Percentiles rank a stretch among this genome's conserved stretches.
Evolutionary conservation across 2,329 filamentous ascomycete genomes (phyloP).

Genomic region (Orbilia quercus): DNA sequence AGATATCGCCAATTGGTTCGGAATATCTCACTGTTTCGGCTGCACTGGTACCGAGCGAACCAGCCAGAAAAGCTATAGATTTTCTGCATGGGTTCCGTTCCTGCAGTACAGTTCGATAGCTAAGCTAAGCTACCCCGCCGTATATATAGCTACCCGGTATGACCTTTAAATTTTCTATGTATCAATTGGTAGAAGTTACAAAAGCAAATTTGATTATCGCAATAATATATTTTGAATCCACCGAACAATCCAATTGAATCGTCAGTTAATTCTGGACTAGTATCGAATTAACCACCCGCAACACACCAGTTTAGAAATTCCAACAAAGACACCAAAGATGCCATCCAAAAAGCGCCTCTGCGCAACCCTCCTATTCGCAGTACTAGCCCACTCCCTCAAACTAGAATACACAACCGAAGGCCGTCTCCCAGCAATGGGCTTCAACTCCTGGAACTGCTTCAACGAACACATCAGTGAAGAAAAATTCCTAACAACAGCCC

Average conservation of each 20-base stretch:
- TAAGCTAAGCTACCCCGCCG: constrained; percentile 35
- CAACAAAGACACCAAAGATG: constrained; percentile 15
- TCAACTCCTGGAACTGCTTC: constrained; percentile 70
- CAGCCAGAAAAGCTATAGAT: constrained; percentile 4
- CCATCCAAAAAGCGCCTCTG: constrained; percentile 1
- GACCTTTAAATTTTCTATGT: not conserved
- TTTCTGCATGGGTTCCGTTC: constrained; percentile 17
- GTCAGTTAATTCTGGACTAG: no score
- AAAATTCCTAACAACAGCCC: constrained; percentile 66
- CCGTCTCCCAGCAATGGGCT: constrained; percentile 65
- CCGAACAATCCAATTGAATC: no score
- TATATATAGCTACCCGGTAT: not conserved
- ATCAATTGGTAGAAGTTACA: no score
- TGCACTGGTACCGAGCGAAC: constrained; percentile 43
- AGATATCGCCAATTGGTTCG: constrained; percentile 21
- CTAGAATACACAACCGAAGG: constrained; percentile 42
- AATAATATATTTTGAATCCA: not conserved
- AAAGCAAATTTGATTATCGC: no score
- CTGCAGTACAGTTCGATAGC: constrained; percentile 16
- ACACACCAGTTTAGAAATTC: constrained; percentile 3
- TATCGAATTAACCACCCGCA: not conserved
- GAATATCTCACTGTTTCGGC: constrained; percentile 42
- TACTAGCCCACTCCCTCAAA: constrained; percentile 24
- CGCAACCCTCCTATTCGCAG: constrained; percentile 7
- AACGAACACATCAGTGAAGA: constrained; percentile 67